Evolutionary conservation across 495 filamentous ascomycete species (phyloP).

Genomic region (Aspergillus homomorphus): DNA sequence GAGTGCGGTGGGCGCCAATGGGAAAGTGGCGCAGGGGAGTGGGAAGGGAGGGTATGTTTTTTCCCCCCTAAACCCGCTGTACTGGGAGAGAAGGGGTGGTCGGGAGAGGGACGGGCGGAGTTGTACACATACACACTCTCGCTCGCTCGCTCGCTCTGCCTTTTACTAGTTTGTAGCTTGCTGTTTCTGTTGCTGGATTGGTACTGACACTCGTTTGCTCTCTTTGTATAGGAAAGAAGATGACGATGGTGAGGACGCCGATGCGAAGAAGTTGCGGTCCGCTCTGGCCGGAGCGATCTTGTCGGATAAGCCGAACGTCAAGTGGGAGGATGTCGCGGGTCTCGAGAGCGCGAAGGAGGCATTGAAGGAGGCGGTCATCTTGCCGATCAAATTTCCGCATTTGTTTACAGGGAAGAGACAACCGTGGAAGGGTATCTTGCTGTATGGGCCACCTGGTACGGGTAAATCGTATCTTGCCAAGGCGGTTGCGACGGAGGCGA

Average conservation of each 20-base stretch:
- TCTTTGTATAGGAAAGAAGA: constrained; percentile 47
- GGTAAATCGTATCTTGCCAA: constrained; percentile 97
- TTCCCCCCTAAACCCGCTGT: too few species aligned
- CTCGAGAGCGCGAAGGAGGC: constrained; percentile 94
- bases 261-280: constrained; percentile 88
- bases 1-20: constrained; percentile 78
- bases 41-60: constrained; percentile 61
- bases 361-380: constrained; percentile 92
- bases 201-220: not conserved
- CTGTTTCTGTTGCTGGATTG: not conserved
- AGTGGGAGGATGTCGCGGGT: constrained; percentile 98
- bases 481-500: constrained; percentile 95
- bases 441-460: constrained; percentile 95
- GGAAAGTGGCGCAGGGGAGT: constrained; percentile 67
- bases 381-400: constrained; percentile 98
- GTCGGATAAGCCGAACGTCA: constrained; percentile 89
- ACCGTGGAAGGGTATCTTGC: constrained; percentile 96
- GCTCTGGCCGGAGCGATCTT: constrained; percentile 90
- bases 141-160: constrained; percentile 5
- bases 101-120: too few species aligned
- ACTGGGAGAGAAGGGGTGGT: too few species aligned
- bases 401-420: constrained; percentile 94
- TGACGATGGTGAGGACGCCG: constrained; percentile 74
- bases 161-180: not conserved
- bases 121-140: too few species aligned